Conservation (phyloP, 257 asterid species). For the Craterostigma plantagineum region DNA sequence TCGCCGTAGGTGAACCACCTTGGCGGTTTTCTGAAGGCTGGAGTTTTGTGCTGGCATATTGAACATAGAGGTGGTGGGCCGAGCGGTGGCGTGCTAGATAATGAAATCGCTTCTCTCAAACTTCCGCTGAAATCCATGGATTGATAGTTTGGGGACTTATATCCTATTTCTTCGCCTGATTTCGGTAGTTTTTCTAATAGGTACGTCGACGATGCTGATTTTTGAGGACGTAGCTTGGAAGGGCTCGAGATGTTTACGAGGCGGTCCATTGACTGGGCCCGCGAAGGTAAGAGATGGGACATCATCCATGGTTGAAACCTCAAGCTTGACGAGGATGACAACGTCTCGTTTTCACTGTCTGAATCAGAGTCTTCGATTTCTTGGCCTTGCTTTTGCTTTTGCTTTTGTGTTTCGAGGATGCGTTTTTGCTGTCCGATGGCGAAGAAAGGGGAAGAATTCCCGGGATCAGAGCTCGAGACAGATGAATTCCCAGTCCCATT, state of each 20-base stretch:
- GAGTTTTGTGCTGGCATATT: conserved; percentile 82
- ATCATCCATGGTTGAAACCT: no score
- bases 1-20: conserved; percentile 83
- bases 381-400: conserved; percentile 23
- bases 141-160: conserved; percentile 45
- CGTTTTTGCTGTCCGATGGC: conserved; percentile 21
- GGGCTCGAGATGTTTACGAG: conserved; percentile 26
- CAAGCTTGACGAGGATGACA: conserved; percentile 66
- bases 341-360: conserved; percentile 48
- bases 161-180: conserved; percentile 37
- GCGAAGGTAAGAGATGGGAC: no score
- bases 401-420: conserved; percentile 40
- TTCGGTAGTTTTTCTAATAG: conserved; percentile 48
- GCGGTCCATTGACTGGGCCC: conserved; percentile 32
- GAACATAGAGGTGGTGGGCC: conserved; percentile 94
- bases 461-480: conserved; percentile 85
- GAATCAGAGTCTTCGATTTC: conserved; percentile 48
- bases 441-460: conserved; percentile 85
- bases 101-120: conserved; percentile 56
- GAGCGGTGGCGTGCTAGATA: conserved; percentile 38
- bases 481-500: conserved; percentile 54
- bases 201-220: conserved; percentile 21
- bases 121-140: conserved; percentile 49
- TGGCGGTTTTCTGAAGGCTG: conserved; percentile 87
- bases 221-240: conserved; percentile 18